phyloP scores from a whole-genome alignment of 352 stramenopile species.

The Phytopythium ostracodes region DNA sequence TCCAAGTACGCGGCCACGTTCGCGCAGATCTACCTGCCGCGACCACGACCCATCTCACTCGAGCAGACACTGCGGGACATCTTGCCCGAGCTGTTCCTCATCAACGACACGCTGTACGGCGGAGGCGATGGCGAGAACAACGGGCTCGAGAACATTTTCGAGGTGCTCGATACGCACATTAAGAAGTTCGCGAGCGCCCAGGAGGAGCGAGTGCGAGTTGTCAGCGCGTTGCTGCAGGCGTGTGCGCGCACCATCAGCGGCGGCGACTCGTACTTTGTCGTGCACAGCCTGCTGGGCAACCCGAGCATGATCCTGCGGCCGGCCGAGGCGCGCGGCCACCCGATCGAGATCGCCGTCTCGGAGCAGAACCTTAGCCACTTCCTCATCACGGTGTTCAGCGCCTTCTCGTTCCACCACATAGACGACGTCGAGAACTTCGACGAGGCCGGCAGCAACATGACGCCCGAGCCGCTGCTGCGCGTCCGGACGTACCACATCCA shows the following conservation, averaged over 20 bases:
- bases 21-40: slow-evolving; percentile 65
- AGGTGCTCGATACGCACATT: slow-evolving; percentile 69
- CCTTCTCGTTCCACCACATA: slow-evolving; percentile 74
- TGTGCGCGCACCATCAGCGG: slow-evolving; percentile 74
- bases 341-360: slow-evolving; percentile 73
- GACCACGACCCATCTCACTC: slow-evolving; percentile 64
- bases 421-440: slow-evolving; percentile 75
- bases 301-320: slow-evolving; percentile 71
- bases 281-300: slow-evolving; percentile 69
- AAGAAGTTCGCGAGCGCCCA: slow-evolving; percentile 58
- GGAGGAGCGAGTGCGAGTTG: slow-evolving; percentile 59
- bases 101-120: slow-evolving; percentile 76
- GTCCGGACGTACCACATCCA: slow-evolving; percentile 75
- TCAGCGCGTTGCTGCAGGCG: slow-evolving; percentile 67
- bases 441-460: slow-evolving; percentile 34
- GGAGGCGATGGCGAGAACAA: slow-evolving; percentile 56
- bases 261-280: slow-evolving; percentile 78
- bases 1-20: slow-evolving; percentile 58
- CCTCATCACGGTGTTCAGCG: slow-evolving; percentile 72
- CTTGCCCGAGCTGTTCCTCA: slow-evolving; percentile 66
- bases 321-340: slow-evolving; percentile 56
- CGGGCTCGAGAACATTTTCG: slow-evolving; percentile 74
- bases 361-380: slow-evolving; percentile 51
- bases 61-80: slow-evolving; percentile 80
- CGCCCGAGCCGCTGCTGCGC: slow-evolving; percentile 50